Conservation (phyloP, 2,329 filamentous ascomycete species). For the Pyrenochaeta sp. region DNA sequence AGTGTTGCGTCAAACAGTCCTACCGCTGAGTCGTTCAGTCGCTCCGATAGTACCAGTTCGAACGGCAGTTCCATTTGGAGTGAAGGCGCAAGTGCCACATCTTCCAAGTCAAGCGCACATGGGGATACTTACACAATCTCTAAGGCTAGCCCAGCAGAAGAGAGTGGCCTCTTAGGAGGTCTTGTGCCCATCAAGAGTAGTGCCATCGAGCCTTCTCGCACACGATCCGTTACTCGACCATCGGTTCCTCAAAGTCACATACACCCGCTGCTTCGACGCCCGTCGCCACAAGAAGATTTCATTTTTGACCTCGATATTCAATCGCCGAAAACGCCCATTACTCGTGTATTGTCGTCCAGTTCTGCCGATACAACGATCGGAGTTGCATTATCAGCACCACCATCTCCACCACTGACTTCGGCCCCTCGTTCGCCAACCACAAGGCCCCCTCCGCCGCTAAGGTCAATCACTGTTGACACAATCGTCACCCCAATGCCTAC, state of each 20-base stretch:
- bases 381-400: slow-evolving; percentile 20
- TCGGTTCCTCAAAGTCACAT: slow-evolving; percentile 15
- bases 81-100: slow-evolving; percentile 34
- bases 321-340: background rate
- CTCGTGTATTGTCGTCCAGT: background rate
- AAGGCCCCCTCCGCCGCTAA: slow-evolving; percentile 1
- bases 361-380: slow-evolving; percentile 12
- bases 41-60: slow-evolving; percentile 38
- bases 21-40: slow-evolving; percentile 19
- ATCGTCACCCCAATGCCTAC: background rate
- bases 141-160: slow-evolving; percentile 26
- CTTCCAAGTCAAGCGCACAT: slow-evolving; percentile 38
- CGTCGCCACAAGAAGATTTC: slow-evolving; percentile 9
- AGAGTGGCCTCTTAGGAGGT: slow-evolving; percentile 37
- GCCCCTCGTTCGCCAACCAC: slow-evolving; percentile 1
- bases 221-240: slow-evolving; percentile 6
- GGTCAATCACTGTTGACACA: slow-evolving; percentile 3
- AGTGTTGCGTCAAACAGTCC: slow-evolving; percentile 2
- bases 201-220: slow-evolving; percentile 8
- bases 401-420: slow-evolving; percentile 9
- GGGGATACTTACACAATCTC: slow-evolving; percentile 13
- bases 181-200: slow-evolving; percentile 30
- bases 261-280: slow-evolving; percentile 12
- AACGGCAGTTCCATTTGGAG: slow-evolving; percentile 38
- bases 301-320: slow-evolving; percentile 12